Conservation (phyloP, 2,329 filamentous ascomycete species). For the Zasmidium citrigriseum region DNA sequence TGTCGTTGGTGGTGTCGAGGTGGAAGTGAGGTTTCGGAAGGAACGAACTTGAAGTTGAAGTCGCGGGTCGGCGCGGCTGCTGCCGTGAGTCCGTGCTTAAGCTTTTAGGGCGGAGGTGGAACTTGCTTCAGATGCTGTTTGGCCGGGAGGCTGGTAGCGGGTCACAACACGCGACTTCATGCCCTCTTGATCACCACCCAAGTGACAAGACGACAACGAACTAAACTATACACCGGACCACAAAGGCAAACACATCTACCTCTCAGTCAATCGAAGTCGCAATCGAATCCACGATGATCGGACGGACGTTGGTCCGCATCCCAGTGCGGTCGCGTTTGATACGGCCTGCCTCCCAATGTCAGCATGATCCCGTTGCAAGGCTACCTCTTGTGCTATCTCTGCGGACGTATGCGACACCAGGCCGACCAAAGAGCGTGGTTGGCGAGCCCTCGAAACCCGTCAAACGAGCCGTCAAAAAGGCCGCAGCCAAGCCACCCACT, state of each 20-base stretch:
- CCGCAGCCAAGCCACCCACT: constrained; percentile 20
- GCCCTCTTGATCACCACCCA: not conserved
- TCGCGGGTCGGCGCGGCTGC: not conserved
- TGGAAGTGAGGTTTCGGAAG: not conserved
- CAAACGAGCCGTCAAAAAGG: constrained; percentile 32
- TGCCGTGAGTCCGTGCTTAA: too few relatives aligned
- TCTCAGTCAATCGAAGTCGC: not conserved
- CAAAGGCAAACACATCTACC: not conserved
- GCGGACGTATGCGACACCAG: constrained; percentile 31
- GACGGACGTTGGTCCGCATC: constrained; percentile 24
- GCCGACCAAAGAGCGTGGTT: constrained; percentile 34
- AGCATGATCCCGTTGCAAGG: constrained; percentile 9
- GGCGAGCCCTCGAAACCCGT: constrained; percentile 34
- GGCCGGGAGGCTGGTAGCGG: too few relatives aligned
- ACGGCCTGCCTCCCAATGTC: constrained; percentile 13
- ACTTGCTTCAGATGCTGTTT: not conserved
- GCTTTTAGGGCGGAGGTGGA: not conserved
- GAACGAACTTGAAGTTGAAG: not conserved
- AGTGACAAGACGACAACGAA: not conserved
- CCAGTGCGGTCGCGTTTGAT: constrained; percentile 24
- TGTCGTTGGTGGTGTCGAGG: not conserved
- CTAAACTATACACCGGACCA: not conserved
- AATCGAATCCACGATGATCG: constrained; percentile 19
- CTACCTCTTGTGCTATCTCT: constrained; percentile 15
- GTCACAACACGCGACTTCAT: not conserved